Base-by-base conservation (phyloP, 257 asterid species). In the Rubia yunnanensis region DNA sequence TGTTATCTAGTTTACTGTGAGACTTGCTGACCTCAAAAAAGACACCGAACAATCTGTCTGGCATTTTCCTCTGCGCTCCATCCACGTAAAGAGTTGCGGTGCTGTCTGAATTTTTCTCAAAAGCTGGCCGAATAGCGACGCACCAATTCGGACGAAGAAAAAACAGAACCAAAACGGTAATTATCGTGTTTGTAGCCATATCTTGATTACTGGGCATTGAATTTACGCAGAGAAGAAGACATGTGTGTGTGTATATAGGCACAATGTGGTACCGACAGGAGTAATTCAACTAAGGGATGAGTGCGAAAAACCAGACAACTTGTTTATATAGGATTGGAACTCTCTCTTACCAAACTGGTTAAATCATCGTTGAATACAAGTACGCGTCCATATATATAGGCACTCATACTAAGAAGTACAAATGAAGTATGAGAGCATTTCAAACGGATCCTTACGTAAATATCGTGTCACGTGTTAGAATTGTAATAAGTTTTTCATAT, bases 41-140 rank as follows among this genome's bases (percentile, higher is more conserved):
- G 6, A 59, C 44, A 13, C 64, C 64, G 5, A 59, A 59, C 44
- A 59, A 13, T 30, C 18, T 0, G 44, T 30, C 44, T 1, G 64
- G 64, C 64, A 59, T 59, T 59, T 59, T 59, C 20, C 62, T 55
- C 28, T 55, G 60, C 18, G 14, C 35, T 15, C n/a, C 38, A 56
- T 56, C 38, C 3, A 56, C 38, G 38, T 27, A 27, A 20, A 56
- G 62, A 56, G 34, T 27, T 27, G 62, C 62, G 8, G 52, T 14
- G 52, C 5, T 20, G 1, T 15, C 17, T 14, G 62, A 27, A 15
- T 56, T 56, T 1, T 56, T 28, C n/a, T 6, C 62, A 14, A 13
- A 1, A 5, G 1, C 1, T 7, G 62, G 34, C 8, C 36, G 13
- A 13, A 13, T 56, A 1, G 32, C 8, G 38, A 22, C 1, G 38